Conservation (phyloP, 352 stramenopile genomes). For the Phytophthora foliorum region DNA sequence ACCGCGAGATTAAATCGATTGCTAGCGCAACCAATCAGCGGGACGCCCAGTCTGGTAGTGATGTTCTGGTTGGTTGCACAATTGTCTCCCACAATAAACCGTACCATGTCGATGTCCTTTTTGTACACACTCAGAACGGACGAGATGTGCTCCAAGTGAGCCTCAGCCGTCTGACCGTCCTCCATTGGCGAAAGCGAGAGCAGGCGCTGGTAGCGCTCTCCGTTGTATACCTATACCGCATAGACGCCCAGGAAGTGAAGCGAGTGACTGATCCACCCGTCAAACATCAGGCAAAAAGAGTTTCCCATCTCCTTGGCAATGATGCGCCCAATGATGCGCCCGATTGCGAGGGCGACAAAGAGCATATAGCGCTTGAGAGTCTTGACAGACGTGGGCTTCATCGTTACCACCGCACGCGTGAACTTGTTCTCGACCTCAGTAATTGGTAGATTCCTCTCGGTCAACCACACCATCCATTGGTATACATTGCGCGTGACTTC, state of each 20-base stretch:
- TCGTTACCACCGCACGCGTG: slow-evolving; percentile 5
- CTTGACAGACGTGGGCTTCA: slow-evolving; percentile 1
- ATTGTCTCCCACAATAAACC: slow-evolving; percentile 16
- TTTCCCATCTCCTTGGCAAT: neutral
- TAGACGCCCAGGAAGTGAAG: slow-evolving; percentile 4
- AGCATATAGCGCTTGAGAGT: slow-evolving; percentile 8
- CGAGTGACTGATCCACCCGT: slow-evolving; percentile 1
- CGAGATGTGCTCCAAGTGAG: slow-evolving; percentile 18
- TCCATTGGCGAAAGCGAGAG: slow-evolving; percentile 22
- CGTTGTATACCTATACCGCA: neutral
- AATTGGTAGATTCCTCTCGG: slow-evolving; percentile 7
- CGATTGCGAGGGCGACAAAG: neutral
- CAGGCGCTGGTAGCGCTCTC: slow-evolving; percentile 3
- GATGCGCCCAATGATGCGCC: neutral
- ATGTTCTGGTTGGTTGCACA: slow-evolving; percentile 23
- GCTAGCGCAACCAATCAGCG: slow-evolving; percentile 23
- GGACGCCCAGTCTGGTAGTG: neutral
- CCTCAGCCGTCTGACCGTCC: slow-evolving; percentile 5
- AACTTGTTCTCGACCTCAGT: slow-evolving; percentile 13
- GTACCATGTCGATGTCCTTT: slow-evolving; percentile 6
- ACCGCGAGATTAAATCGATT: slow-evolving; percentile 11
- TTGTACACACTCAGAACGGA: slow-evolving; percentile 4
- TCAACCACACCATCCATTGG: neutral
- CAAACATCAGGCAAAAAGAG: slow-evolving; percentile 1
- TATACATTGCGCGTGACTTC: slow-evolving; percentile 12